Evolutionary conservation across 192 early-diverging fungal species (phyloP).

Genomic region (Phycomyces nitens): DNA sequence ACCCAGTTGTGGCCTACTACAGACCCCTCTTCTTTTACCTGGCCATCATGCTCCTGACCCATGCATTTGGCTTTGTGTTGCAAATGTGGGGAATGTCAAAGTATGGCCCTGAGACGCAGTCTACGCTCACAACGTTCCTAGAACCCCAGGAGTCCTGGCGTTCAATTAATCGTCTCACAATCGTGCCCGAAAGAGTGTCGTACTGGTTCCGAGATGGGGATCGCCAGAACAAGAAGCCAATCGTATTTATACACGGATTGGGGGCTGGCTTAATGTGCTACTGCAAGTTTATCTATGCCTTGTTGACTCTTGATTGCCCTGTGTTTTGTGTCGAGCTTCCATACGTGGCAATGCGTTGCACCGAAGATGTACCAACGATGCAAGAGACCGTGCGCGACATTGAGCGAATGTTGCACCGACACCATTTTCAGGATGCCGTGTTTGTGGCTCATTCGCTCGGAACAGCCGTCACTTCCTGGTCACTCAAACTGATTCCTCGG

Average conservation of each 20-base stretch:
- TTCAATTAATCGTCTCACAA: background rate
- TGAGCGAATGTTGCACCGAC: slow-evolving; percentile 49
- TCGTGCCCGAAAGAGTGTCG: slow-evolving; percentile 5
- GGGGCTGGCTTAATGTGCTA: slow-evolving; percentile 61
- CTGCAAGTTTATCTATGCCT: slow-evolving; percentile 41
- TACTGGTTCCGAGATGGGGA: slow-evolving; percentile 35
- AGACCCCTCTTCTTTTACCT: slow-evolving; percentile 31
- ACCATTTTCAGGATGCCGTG: slow-evolving; percentile 49
- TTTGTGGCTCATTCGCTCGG: slow-evolving; percentile 71
- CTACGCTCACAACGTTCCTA: background rate
- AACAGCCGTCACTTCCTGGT: slow-evolving; percentile 57
- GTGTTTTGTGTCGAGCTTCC: slow-evolving; percentile 56
- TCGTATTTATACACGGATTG: slow-evolving; percentile 61
- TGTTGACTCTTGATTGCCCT: slow-evolving; percentile 39
- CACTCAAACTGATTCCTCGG: slow-evolving; percentile 52
- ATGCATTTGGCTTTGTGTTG: slow-evolving; percentile 6
- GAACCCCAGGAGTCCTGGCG: slow-evolving; percentile 10
- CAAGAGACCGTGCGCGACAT: slow-evolving; percentile 54
- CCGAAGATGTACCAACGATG: slow-evolving; percentile 53
- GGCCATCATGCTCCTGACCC: slow-evolving; percentile 5
- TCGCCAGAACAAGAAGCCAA: slow-evolving; percentile 18
- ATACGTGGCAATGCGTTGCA: slow-evolving; percentile 61
- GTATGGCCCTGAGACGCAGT: slow-evolving; percentile 10
- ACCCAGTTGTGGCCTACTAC: slow-evolving; percentile 29
- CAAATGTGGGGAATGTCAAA: slow-evolving; percentile 27